Conservation (phyloP, 257 asterid species). For the Echites panduratus region DNA sequence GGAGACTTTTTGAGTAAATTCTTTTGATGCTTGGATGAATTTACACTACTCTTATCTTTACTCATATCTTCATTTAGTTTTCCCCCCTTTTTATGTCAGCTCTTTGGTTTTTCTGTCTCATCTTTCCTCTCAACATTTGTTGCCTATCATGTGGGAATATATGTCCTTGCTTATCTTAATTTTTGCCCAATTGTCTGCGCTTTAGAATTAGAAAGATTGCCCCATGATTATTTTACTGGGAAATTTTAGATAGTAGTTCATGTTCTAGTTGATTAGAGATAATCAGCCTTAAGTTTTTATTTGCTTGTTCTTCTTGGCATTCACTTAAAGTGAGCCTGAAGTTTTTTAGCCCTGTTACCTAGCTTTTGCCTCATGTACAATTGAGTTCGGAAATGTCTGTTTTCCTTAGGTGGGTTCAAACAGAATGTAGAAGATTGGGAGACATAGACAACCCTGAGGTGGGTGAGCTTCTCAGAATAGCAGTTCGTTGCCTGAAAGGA, state of each 20-base stretch:
- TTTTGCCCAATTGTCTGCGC: background rate
- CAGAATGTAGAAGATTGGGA: conserved; percentile 90
- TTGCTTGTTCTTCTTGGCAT: background rate
- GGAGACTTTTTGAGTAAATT: background rate
- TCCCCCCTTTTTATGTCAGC: background rate
- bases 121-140: background rate
- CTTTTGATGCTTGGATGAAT: background rate
- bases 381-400: background rate
- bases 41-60: background rate
- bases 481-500: conserved; percentile 88
- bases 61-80: too few relatives aligned
- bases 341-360: background rate
- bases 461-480: conserved; percentile 78
- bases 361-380: background rate
- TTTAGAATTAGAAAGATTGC: background rate
- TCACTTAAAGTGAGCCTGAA: background rate
- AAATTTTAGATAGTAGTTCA: background rate
- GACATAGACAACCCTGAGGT: conserved; percentile 97
- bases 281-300: background rate
- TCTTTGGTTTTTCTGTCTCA: background rate
- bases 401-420: conserved; percentile 85
- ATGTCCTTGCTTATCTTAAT: background rate
- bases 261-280: conserved; percentile 3
- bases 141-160: background rate
- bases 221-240: background rate